phyloP scores from a whole-genome alignment of 352 stramenopile genomes.

The Phytophthora nicotianae region DNA sequence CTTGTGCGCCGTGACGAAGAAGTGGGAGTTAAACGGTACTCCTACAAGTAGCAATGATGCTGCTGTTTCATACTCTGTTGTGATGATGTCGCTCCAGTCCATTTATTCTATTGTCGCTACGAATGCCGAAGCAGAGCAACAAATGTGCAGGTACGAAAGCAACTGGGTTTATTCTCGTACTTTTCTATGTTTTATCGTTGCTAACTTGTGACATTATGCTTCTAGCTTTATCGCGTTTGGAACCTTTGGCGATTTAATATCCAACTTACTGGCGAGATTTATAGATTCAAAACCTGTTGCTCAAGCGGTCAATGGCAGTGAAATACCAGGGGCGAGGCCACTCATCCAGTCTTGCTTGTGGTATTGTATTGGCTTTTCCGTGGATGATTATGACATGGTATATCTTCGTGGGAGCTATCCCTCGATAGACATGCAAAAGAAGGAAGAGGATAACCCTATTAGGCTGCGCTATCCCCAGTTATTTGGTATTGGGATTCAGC shows the following conservation, averaged over 20 bases:
- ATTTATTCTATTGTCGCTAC: constrained; percentile 25
- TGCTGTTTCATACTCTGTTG: not conserved
- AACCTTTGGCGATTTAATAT: constrained; percentile 25
- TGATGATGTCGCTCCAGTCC: constrained; percentile 21
- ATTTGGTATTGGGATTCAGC: constrained; percentile 35
- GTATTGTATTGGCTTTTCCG: constrained; percentile 36
- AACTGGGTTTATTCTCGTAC: no score
- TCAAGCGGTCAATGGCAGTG: not conserved
- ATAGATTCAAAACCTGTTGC: not conserved
- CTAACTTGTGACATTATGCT: constrained; percentile 8
- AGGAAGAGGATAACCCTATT: not conserved
- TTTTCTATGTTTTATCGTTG: not conserved
- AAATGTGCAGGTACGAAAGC: constrained; percentile 24
- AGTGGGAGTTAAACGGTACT: constrained; percentile 12
- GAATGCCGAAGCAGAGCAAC: constrained; percentile 16
- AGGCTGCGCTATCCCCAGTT: constrained; percentile 27
- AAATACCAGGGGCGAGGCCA: not conserved
- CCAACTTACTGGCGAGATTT: constrained; percentile 9
- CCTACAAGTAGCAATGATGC: not conserved
- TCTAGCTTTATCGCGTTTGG: constrained; percentile 32
- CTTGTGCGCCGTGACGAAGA: constrained; percentile 36
- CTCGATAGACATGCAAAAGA: not conserved
- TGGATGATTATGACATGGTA: constrained; percentile 20
- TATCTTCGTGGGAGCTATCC: not conserved
- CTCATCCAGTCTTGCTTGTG: constrained; percentile 24